Percentiles rank a stretch among this genome's conserved stretches.
Evolutionary conservation across 305 asterid species (phyloP).

Genomic region (Lippia alba): DNA sequence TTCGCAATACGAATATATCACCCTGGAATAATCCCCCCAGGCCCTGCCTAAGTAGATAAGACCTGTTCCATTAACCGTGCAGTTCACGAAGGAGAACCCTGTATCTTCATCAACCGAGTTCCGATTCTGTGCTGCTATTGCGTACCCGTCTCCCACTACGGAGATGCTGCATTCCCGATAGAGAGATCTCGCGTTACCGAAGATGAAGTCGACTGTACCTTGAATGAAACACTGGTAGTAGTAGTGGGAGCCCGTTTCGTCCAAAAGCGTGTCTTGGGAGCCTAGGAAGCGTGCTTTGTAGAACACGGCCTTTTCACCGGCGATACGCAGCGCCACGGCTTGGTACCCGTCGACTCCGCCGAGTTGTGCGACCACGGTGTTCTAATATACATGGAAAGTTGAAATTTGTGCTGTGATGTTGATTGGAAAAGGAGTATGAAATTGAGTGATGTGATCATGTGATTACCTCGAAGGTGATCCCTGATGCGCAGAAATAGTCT

Average conservation of each 20-base stretch:
- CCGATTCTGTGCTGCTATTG: constrained; percentile 78
- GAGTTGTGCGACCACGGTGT: constrained; percentile 43
- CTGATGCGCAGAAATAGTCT: constrained; percentile 74
- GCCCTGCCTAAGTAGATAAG: constrained; percentile 67
- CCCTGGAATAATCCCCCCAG: constrained; percentile 71
- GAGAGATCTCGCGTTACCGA: constrained; percentile 74
- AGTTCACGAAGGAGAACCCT: constrained; percentile 74
- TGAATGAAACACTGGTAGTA: constrained; percentile 66
- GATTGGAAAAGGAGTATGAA: no score
- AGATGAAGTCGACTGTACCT: constrained; percentile 82
- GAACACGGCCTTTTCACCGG: constrained; percentile 69
- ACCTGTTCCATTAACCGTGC: constrained; percentile 62
- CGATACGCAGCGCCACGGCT: constrained; percentile 74
- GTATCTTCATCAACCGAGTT: constrained; percentile 52
- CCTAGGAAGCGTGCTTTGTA: constrained; percentile 71
- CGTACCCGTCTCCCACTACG: constrained; percentile 52
- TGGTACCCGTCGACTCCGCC: constrained; percentile 60
- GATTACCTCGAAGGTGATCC: constrained; percentile 72
- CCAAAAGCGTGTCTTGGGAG: constrained; percentile 80
- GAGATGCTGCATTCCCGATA: constrained; percentile 63
- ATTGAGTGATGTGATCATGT: background rate
- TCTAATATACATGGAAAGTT: constrained; percentile 40
- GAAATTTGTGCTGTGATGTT: background rate
- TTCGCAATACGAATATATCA: constrained; percentile 53
- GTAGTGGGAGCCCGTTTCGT: constrained; percentile 67